These are phyloP conservation scores for Pleurotus ostreatus DNA, from an alignment of 768 basidiomycete genomes.

Conservation along the genomic window DNA sequence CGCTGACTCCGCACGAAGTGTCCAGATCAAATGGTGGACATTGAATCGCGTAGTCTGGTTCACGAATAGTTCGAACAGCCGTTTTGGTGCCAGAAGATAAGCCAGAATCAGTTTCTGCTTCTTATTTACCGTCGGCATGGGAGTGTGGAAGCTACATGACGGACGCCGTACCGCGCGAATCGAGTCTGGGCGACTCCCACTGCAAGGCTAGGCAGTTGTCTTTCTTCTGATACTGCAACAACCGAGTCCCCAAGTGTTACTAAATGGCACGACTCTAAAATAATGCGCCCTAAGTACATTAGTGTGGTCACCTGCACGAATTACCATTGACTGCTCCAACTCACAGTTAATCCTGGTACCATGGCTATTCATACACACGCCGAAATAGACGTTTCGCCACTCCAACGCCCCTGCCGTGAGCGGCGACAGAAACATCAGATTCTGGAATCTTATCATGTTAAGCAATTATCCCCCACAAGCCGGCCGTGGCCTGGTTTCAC, in stretches of 20 bases:
- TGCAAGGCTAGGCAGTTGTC: not conserved
- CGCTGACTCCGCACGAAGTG: not conserved
- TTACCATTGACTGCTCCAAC: too few relatives aligned
- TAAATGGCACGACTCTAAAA: not conserved
- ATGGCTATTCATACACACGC: too few relatives aligned
- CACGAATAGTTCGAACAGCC: not conserved
- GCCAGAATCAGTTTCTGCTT: not conserved
- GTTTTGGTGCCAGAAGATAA: not conserved
- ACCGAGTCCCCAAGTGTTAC: not conserved
- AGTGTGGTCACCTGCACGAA: too few relatives aligned
- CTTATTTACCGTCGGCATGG: constrained; percentile 5
- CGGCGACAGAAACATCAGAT: not conserved
- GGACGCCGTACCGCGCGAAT: not conserved
- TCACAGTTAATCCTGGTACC: too few relatives aligned
- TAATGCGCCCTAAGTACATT: too few relatives aligned
- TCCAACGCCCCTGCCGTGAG: not conserved
- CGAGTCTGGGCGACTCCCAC: not conserved
- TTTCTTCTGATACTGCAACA: not conserved
- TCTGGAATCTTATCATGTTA: not conserved
- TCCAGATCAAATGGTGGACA: not conserved
- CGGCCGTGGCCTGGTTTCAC: not conserved
- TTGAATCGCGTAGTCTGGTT: not conserved
- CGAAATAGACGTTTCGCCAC: not conserved
- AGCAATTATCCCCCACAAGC: not conserved
- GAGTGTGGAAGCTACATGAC: constrained; percentile 4